phyloP scores from a whole-genome alignment of 345 rosid species.

The Gossypium ekmanianum region DNA sequence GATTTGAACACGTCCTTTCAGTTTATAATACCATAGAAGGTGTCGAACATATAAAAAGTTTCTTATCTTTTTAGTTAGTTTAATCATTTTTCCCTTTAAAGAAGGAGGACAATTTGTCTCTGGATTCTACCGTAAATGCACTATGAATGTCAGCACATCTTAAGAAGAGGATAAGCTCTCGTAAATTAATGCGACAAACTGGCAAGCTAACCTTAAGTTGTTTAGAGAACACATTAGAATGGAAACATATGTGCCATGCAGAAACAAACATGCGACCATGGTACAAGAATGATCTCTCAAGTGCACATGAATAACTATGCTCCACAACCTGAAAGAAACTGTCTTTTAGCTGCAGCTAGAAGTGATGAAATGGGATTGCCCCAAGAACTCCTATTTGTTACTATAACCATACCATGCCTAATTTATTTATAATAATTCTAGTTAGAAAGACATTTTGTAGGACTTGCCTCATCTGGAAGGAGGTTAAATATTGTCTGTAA shows the following conservation, averaged over 20 bases:
- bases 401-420: background rate
- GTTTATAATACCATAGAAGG: background rate
- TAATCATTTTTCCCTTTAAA: background rate
- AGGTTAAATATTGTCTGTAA: slow-evolving; percentile 88
- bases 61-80: background rate
- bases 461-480: slow-evolving; percentile 78
- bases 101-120: background rate
- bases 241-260: slow-evolving; percentile 98
- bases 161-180: background rate
- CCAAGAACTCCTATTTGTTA: background rate
- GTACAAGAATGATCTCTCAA: slow-evolving; percentile 95
- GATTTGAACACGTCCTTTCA: background rate
- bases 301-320: slow-evolving; percentile 92
- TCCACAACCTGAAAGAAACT: slow-evolving; percentile 62
- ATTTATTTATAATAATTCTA: background rate
- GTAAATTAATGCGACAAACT: slow-evolving; percentile 9
- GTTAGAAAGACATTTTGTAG: slow-evolving; percentile 15
- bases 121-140: background rate
- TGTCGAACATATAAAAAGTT: background rate
- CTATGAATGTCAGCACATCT: background rate
- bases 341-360: slow-evolving; percentile 18
- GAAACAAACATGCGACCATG: slow-evolving; percentile 99
- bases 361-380: background rate
- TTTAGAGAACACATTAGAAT: slow-evolving; percentile 96
- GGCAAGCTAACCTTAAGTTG: slow-evolving; percentile 80